Percentiles rank a stretch among this genome's conserved stretches.
phyloP scores from a whole-genome alignment of 164 flowering plant genomes.

The Chloranthus sessilifolius region DNA sequence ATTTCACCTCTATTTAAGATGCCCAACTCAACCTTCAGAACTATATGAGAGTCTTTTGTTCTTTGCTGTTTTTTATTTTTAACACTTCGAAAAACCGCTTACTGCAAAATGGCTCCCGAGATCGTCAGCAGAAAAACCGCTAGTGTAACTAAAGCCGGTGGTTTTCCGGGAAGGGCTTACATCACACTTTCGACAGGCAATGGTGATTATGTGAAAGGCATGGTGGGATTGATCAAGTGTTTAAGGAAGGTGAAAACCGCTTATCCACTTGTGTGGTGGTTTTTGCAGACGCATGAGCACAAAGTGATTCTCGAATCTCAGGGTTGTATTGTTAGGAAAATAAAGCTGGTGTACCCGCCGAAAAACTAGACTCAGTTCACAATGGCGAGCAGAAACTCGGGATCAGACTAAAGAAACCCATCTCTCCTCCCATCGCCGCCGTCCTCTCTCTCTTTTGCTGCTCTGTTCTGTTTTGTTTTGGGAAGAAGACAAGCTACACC shows the following conservation, averaged over 20 bases:
- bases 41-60: too few relatives aligned
- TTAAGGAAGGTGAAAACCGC: slow-evolving; percentile 15
- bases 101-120: slow-evolving; percentile 15
- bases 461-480: too few relatives aligned
- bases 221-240: slow-evolving; percentile 18
- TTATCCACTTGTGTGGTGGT: slow-evolving; percentile 17
- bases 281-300: slow-evolving; percentile 19
- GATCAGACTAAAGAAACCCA: too few relatives aligned
- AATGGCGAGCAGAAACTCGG: too few relatives aligned
- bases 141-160: neutral
- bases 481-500: too few relatives aligned
- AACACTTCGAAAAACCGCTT: too few relatives aligned
- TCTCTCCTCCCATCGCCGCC: too few relatives aligned
- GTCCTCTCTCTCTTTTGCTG: too few relatives aligned
- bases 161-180: slow-evolving; percentile 14
- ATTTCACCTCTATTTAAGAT: too few relatives aligned
- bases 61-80: too few relatives aligned
- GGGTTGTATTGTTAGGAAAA: slow-evolving; percentile 61
- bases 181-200: slow-evolving; percentile 19
- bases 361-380: slow-evolving; percentile 55
- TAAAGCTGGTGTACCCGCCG: slow-evolving; percentile 60
- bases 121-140: neutral
- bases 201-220: slow-evolving; percentile 22
- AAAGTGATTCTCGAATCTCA: slow-evolving; percentile 22
- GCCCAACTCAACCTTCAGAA: too few relatives aligned